Evolutionary conservation across 345 rosid genomes (phyloP), one percentile per base, ranked within the genome.

Genomic region (Gossypium anomalum): DNA sequence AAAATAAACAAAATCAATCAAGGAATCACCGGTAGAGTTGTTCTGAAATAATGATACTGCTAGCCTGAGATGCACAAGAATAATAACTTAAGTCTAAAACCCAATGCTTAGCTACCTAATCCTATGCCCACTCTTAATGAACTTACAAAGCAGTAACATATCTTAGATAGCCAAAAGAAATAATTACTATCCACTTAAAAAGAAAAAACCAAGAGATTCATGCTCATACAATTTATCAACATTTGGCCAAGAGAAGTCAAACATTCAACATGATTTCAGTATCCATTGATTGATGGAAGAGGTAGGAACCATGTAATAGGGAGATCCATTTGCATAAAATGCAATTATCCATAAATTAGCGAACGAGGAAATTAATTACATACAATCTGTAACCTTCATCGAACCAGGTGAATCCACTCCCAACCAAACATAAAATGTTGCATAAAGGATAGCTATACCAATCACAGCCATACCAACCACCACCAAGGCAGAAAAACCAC

Each of bases 401-500:
- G 89, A 80, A 77, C 93, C 98, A 16, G 97, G 94, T 14, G 90
- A 72, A 84, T 81, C 97, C 76, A 95, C 98, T 3, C 85, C 97
- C 90, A 95, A 71, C 94, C 89, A 90, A 77, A 92, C 94, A 89
- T 95, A 93, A 86, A 95, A 90, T 72, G 89, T 83, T 53, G 99
- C 83, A 79, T 95, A 95, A 67, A 95, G 97, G 82, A 95, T 88
- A 77, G 99, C 94, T 78, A 93, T 85, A 72, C 99, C 98, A 81
- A 90, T 82, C 70, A 95, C 99, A 84, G 97, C 98, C 99, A 95
- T 90, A 79, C 97, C 99, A 78, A 95, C 99, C 56, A 95, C 99
- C 85, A 95, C 98, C 71, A 95, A 44, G 67, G 99, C 98, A 82
- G 99, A 95, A 77, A 91, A 90, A 78, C 99, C 99, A 74, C 99